Percentiles rank a stretch among this genome's conserved stretches.
phyloP scores from a whole-genome alignment of 108 stramenopile genomes.

The Skeletonema grethae region DNA sequence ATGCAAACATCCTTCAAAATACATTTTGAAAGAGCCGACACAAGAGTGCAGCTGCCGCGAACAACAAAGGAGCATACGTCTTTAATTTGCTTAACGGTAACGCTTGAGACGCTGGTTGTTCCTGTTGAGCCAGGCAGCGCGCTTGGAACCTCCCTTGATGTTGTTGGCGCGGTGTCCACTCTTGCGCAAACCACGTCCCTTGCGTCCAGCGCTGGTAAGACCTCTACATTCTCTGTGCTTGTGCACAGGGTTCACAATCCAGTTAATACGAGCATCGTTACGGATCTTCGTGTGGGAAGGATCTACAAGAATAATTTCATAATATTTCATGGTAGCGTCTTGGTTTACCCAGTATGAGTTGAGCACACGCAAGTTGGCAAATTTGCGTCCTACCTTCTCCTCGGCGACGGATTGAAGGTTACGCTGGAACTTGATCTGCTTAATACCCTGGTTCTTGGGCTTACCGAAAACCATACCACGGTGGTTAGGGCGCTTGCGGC shows the following conservation, averaged over 20 bases:
- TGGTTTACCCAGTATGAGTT: conserved; percentile 99
- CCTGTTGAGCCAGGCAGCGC: conserved; percentile 95
- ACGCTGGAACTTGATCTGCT: conserved; percentile 98
- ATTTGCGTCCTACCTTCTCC: conserved; percentile 98
- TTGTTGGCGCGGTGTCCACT: conserved; percentile 98
- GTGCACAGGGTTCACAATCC: conserved; percentile 99
- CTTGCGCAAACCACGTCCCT: conserved; percentile 98
- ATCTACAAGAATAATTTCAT: conserved; percentile 99
- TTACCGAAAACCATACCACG: conserved; percentile 99
- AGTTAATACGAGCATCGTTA: conserved; percentile 99
- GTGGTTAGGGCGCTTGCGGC: conserved; percentile 99
- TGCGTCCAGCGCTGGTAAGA: conserved; percentile 98
- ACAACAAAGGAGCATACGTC: neutral
- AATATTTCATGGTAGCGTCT: conserved; percentile 99
- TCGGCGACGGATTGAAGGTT: conserved; percentile 97
- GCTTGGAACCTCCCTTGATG: conserved; percentile 93
- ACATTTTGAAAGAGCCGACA: neutral
- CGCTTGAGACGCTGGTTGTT: conserved; percentile 97
- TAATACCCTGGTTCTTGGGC: conserved; percentile 99
- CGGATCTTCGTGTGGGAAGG: conserved; percentile 95
- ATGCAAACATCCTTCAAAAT: neutral
- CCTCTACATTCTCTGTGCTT: conserved; percentile 99
- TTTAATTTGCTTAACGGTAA: conserved; percentile 85
- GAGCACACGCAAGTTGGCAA: conserved; percentile 96
- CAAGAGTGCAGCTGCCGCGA: neutral